phyloP scores from a whole-genome alignment of 1,284 basidiomycete genomes.

The Malassezia psittaci region DNA sequence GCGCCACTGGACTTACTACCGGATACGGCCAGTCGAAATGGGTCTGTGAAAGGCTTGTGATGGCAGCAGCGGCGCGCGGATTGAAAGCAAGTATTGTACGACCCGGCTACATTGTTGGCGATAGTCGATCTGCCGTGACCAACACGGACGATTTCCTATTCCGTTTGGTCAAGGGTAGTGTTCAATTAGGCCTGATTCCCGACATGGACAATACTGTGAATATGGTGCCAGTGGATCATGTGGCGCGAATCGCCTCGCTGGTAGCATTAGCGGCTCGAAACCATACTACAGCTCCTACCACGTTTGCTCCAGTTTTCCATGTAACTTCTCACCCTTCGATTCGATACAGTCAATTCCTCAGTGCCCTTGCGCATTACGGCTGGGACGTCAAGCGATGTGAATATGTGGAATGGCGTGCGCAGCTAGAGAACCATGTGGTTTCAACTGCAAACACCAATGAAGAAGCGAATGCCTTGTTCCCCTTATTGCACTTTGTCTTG shows the following conservation, averaged over 20 bases:
- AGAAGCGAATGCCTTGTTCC: constrained; percentile 94
- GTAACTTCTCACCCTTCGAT: constrained; percentile 76
- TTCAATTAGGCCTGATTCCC: constrained; percentile 86
- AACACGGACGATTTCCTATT: constrained; percentile 99
- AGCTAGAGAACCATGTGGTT: constrained; percentile 88
- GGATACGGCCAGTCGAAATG: constrained; percentile 98
- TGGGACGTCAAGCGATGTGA: constrained; percentile 70
- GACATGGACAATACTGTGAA: constrained; percentile 98
- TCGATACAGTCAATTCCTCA: constrained; percentile 80
- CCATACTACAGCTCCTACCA: constrained; percentile 11
- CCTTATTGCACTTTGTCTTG: constrained; percentile 87
- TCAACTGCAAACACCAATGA: constrained; percentile 51
- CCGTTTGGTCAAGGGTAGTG: constrained; percentile 93
- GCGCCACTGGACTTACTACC: constrained; percentile 64
- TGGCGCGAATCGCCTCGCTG: constrained; percentile 66
- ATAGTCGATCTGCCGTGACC: constrained; percentile 68
- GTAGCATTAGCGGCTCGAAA: constrained; percentile 27
- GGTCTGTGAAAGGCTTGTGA: constrained; percentile 89
- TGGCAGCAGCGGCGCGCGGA: constrained; percentile 78
- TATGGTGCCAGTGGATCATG: constrained; percentile 96
- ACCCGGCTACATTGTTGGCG: constrained; percentile 92
- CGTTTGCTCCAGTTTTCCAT: constrained; percentile 66
- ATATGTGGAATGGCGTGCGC: constrained; percentile 81
- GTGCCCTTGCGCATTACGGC: constrained; percentile 66
- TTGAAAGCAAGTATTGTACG: constrained; percentile 78